Conservation (phyloP, 1,284 basidiomycete species). For the Ceratobasidium sp. region DNA sequence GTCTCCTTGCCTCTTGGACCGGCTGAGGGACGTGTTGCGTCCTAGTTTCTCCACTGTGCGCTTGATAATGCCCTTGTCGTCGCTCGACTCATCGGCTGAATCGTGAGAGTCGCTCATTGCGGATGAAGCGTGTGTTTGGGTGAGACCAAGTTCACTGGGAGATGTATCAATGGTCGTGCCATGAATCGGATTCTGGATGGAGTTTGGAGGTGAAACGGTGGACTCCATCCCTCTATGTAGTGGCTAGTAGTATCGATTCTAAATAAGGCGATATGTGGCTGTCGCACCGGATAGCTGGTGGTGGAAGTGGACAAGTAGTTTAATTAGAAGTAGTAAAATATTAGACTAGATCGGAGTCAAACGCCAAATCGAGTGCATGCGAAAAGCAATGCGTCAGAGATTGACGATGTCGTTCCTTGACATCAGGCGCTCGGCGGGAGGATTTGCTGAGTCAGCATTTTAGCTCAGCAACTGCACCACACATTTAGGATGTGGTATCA, state of each 20-base stretch:
- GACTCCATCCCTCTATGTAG: constrained; percentile 14
- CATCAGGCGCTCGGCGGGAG: not conserved
- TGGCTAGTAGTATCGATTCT: not conserved
- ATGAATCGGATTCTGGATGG: constrained; percentile 44
- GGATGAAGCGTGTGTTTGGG: constrained; percentile 1
- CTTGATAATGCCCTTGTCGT: constrained; percentile 8
- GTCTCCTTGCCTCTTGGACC: constrained; percentile 17
- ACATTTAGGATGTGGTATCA: no score
- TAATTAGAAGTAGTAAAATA: not conserved
- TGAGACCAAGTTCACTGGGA: constrained; percentile 42
- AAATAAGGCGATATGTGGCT: constrained; percentile 14
- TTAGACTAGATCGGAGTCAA: not conserved
- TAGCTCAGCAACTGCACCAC: no score
- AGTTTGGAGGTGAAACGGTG: constrained; percentile 36
- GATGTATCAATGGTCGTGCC: constrained; percentile 46
- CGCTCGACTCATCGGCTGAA: constrained; percentile 22
- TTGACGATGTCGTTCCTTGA: constrained; percentile 13
- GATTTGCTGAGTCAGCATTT: not conserved
- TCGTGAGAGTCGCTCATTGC: constrained; percentile 20
- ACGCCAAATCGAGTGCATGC: constrained; percentile 10
- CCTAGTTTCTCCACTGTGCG: constrained; percentile 30
- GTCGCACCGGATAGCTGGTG: not conserved
- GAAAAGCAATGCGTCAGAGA: constrained; percentile 3
- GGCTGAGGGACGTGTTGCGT: constrained; percentile 13
- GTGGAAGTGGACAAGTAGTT: not conserved